Evolutionary conservation across 352 stramenopile genomes (phyloP), one percentile per base, ranked within the genome.

Genomic region (Pythium brachiatum): DNA sequence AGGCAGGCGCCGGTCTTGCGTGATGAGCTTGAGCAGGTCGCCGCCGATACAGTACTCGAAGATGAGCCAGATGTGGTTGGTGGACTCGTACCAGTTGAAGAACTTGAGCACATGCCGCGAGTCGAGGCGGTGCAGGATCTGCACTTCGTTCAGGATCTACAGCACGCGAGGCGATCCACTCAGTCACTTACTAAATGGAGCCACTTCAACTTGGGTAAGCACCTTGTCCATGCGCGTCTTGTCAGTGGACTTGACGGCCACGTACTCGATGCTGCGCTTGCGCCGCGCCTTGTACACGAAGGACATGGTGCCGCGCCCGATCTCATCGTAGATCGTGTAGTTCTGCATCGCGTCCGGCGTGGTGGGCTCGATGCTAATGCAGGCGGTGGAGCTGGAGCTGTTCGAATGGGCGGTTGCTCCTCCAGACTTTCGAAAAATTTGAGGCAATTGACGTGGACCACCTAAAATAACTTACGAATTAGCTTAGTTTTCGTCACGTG

Each of bases 41-140:
- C 89, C 90, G 48, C 92, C 92, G 55, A 97, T 96, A 58, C 90
- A 97, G 74, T 90, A 97, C 78, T 98, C 92, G 26, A 97, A 81
- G 64, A 98, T 97, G 61, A 98, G 77, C 92, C 92, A 98, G 39
- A 98, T 94, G 78, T 97, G 95, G 75, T 98, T 97, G 58, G 90
- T 79, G 55, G 92, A 97, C 75, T 98, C 92, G 78, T 98, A 98
- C 92, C 92, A 98, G 71, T 97, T 95, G 78, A 89, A 93, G 67
- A 98, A 98, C 72, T 89, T 93, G 60, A 97, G 74, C 44, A 96
- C 83, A 66, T 96, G 79, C 26, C 73, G 86, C 57, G 84, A 94
- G 34, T 91, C 69, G 7, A 97, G 75, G 51, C 89, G 90, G 73
- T 96, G 86, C 62, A 97, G 77, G 64, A 97, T 79, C 62, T 92